These are phyloP conservation scores for Pseudogymnoascus verrucosus DNA, from an alignment of 2,329 filamentous ascomycete species.

Conservation along the genomic window DNA sequence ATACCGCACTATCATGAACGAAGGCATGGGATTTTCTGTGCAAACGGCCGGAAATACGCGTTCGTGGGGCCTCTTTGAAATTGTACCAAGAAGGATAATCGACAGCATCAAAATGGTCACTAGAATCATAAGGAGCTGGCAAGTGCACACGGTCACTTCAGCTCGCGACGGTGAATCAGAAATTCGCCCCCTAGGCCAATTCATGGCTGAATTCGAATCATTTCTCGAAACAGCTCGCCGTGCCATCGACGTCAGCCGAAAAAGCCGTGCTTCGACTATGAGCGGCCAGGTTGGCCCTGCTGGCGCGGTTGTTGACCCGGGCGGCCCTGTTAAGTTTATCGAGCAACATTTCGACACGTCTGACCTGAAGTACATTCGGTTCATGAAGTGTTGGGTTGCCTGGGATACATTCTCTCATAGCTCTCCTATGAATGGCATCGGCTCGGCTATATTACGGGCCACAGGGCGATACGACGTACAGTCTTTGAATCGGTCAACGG, in stretches of 20 bases:
- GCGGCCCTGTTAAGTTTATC: conserved; percentile 11
- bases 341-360: conserved; percentile 17
- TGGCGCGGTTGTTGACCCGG: conserved; percentile 13
- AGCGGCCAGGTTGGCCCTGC: conserved; percentile 41
- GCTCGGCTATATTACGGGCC: conserved; percentile 55
- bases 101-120: conserved; percentile 1
- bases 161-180: not conserved
- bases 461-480: conserved; percentile 51
- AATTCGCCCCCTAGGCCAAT: not conserved
- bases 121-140: not conserved
- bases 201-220: conserved; percentile 26
- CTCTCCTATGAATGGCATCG: conserved; percentile 51
- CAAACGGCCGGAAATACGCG: not conserved
- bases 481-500: conserved; percentile 37
- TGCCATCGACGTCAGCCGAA: conserved; percentile 45
- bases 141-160: not conserved
- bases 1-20: conserved; percentile 4
- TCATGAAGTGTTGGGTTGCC: conserved; percentile 61
- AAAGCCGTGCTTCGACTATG: conserved; percentile 39
- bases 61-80: conserved; percentile 3
- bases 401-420: conserved; percentile 44
- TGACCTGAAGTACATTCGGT: conserved; percentile 53
- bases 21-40: not conserved
- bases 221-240: conserved; percentile 44
- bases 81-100: conserved; percentile 3